Evolutionary conservation across 345 rosid genomes (phyloP), one percentile per base, ranked within the genome.

Genomic region (Alliaria petiolata): DNA sequence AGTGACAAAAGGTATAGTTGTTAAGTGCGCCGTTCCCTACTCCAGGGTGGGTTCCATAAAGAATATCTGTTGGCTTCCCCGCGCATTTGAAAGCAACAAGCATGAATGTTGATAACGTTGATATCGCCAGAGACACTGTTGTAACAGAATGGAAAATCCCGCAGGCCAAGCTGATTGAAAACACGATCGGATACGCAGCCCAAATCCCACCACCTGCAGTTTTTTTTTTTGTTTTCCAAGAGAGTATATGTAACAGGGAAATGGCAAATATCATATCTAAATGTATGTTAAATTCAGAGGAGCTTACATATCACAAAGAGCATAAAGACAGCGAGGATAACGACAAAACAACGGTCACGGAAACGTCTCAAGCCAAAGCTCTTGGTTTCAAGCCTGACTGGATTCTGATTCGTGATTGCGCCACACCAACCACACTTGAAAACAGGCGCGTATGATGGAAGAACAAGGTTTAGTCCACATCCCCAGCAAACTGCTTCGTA

Each of bases 351-450:
- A 20, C 90, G 89, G 85, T 93, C 98, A 76, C 90, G 90, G 78
- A 88, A 15, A 58, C 86, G 85, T 80, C 90, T 91, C 89, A 95
- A 83, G 81, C 86, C 68, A 62, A 81, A 80, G 43, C 36, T 59
- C 69, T 85, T 80, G 82, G 83, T 82, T 65, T 85, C 87, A 15
- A 65, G 80, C 69, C 78, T 81, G 66, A 42, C 46, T 7, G 78
- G 68, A 40, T 81, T 84, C 62, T 80, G 85, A 74, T 78, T 81
- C 7, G 98, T 89, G 67, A 93, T 78, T 34, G 98, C 98, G 74
- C 97, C 98, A 83, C 98, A 93, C 98, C 97, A 93, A 31, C 92
- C 91, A 50, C 97, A 93, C 79, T 89, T 90, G 72, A 93, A 90
- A 80, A 85, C 51, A 64, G 86, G 86, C 0, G 90, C 63, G 13